These are phyloP conservation scores for Cryptococcus sp. DNA, from an alignment of 1,284 basidiomycete genomes.

Conservation along the genomic window DNA sequence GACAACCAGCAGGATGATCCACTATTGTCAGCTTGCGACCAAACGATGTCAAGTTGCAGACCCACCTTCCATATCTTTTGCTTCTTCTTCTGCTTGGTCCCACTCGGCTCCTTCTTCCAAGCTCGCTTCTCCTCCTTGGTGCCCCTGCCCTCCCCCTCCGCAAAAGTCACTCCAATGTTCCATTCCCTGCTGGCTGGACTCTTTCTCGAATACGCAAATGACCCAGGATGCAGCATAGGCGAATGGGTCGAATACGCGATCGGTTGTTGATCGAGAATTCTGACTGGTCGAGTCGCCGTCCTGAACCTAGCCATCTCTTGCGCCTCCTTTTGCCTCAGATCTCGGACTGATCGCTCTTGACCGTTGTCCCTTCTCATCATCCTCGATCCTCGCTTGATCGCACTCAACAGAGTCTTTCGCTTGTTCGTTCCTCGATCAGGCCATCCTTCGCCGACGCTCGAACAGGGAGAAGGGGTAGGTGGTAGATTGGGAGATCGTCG, in stretches of 20 bases:
- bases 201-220: background rate
- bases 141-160: conserved; percentile 4
- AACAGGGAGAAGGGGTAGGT: conserved; percentile 8
- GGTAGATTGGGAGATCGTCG: conserved; percentile 13
- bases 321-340: conserved; percentile 22
- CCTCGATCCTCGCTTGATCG: conserved; percentile 8
- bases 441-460: background rate
- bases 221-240: background rate
- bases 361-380: background rate
- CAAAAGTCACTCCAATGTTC: conserved; percentile 3
- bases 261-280: background rate
- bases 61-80: conserved; percentile 20
- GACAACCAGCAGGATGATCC: conserved; percentile 19
- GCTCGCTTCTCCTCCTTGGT: conserved; percentile 4
- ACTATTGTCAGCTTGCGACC: conserved; percentile 7
- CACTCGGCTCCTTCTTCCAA: conserved; percentile 11
- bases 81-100: conserved; percentile 11
- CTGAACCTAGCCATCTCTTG: conserved; percentile 27
- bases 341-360: conserved; percentile 6
- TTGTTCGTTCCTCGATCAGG: background rate
- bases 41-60: background rate
- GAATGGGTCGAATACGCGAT: background rate
- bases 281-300: background rate
- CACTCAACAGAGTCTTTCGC: conserved; percentile 17
- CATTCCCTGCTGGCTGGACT: background rate